Conservation (phyloP, 2,329 filamentous ascomycete species). For the Aureobasidium sp. region DNA sequence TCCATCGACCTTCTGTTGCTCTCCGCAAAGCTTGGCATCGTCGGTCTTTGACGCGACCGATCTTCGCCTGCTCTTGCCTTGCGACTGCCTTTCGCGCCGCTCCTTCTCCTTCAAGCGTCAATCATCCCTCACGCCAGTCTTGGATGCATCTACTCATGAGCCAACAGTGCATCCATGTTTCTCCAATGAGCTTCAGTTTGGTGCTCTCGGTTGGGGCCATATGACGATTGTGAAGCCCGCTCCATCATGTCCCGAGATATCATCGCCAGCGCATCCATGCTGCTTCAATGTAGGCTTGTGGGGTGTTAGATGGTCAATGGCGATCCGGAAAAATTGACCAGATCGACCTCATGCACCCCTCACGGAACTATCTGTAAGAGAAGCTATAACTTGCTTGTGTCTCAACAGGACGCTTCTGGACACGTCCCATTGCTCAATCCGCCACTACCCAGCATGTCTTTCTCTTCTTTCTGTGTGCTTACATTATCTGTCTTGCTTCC, state of each 20-base stretch:
- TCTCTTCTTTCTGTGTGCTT: too few relatives aligned
- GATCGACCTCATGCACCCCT: background rate
- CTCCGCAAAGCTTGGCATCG: background rate
- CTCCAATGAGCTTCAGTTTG: too few relatives aligned
- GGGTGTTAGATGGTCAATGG: background rate
- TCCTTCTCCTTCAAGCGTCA: background rate
- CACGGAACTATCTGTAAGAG: background rate
- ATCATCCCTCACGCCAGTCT: background rate
- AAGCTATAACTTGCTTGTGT: background rate
- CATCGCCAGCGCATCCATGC: background rate
- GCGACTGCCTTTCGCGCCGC: background rate
- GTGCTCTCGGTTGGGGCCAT: too few relatives aligned
- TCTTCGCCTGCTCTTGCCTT: background rate
- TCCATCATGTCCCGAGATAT: too few relatives aligned
- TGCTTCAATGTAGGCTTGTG: background rate
- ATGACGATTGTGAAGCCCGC: too few relatives aligned
- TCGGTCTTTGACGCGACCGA: background rate
- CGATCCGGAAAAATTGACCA: constrained; percentile 18
- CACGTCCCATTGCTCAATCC: too few relatives aligned
- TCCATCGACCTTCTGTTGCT: background rate
- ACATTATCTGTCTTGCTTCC: background rate
- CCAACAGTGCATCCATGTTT: too few relatives aligned
- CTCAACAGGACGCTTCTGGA: too few relatives aligned
- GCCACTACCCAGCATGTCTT: too few relatives aligned
- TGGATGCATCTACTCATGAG: too few relatives aligned